phyloP scores from a whole-genome alignment of 345 rosid species.

The Lumnitzera racemosa region DNA sequence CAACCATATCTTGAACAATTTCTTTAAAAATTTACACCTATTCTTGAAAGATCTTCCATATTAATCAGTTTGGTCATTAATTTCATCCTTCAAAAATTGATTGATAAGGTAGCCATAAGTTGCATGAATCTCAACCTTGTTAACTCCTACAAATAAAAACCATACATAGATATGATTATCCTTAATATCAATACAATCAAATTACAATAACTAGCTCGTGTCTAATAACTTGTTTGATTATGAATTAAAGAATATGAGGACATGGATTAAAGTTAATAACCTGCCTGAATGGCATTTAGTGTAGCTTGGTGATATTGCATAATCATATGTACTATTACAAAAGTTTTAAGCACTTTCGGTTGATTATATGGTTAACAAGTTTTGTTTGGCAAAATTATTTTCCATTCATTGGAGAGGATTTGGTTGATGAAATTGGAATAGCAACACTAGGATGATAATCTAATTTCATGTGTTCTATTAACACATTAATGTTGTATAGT shows the following conservation, averaged over 20 bases:
- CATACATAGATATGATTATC: background rate
- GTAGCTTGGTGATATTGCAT: constrained; percentile 13
- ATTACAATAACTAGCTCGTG: too few relatives aligned
- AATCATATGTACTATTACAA: background rate
- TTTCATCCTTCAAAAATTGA: constrained; percentile 13
- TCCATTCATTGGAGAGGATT: constrained; percentile 24
- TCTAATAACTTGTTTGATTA: too few relatives aligned
- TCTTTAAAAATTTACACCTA: constrained; percentile 10
- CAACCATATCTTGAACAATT: background rate
- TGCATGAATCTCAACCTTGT: constrained; percentile 13
- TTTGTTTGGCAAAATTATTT: constrained; percentile 25
- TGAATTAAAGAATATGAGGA: too few relatives aligned
- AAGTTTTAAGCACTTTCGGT: constrained; percentile 3
- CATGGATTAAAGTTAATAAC: background rate
- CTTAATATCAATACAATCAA: background rate
- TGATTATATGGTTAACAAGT: background rate
- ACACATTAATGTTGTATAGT: too few relatives aligned
- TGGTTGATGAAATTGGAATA: constrained; percentile 33
- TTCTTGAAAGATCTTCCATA: constrained; percentile 10
- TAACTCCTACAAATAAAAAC: background rate
- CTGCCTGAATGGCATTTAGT: constrained; percentile 28
- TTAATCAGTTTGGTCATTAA: constrained; percentile 9
- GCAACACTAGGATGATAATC: constrained; percentile 28
- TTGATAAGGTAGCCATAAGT: constrained; percentile 14
- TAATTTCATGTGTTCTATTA: background rate